A percentile compares a stretch with the other conserved stretches of the same genome.
These are phyloP conservation scores for Fragosphaeria purpurea DNA, from an alignment of 2,329 filamentous ascomycete genomes.

Conservation along the genomic window DNA sequence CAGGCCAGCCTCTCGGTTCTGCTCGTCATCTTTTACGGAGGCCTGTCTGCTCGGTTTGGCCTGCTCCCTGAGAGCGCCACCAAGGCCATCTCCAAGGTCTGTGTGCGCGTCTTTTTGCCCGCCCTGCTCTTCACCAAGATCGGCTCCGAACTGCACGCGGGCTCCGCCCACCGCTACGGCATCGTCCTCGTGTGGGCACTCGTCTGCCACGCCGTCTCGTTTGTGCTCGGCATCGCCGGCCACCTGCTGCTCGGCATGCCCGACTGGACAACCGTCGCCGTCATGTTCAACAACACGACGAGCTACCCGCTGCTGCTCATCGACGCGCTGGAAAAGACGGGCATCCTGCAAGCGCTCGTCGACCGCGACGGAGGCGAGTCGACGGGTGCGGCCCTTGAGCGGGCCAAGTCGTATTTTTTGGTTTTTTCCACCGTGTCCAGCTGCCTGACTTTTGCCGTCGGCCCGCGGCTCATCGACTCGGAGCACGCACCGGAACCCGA, in stretches of 20 bases:
- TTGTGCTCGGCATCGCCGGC: conserved; percentile 28
- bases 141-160: conserved; percentile 29
- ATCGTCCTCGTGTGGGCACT: conserved; percentile 32
- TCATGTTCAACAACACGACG: conserved; percentile 41
- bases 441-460: conserved; percentile 54
- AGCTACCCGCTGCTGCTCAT: conserved; percentile 36
- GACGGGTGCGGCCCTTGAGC: conserved; percentile 38
- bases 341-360: conserved; percentile 41
- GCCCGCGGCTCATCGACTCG: conserved; percentile 45
- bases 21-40: conserved; percentile 35
- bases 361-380: conserved; percentile 26
- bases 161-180: conserved; percentile 26
- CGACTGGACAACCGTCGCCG: conserved; percentile 33
- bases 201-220: conserved; percentile 27
- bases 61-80: conserved; percentile 26
- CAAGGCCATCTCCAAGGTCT: conserved; percentile 34
- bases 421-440: conserved; percentile 55
- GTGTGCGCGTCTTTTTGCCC: conserved; percentile 37
- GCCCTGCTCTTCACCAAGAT: conserved; percentile 36
- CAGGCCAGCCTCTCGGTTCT: conserved; percentile 38
- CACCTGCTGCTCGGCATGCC: conserved; percentile 30
- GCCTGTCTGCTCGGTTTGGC: conserved; percentile 27
- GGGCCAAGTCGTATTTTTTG: conserved; percentile 56
- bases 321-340: conserved; percentile 35
- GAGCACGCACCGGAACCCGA: conserved; percentile 26